Conservation (phyloP, 1,284 basidiomycete species). For the Irpex rosettiformis region DNA sequence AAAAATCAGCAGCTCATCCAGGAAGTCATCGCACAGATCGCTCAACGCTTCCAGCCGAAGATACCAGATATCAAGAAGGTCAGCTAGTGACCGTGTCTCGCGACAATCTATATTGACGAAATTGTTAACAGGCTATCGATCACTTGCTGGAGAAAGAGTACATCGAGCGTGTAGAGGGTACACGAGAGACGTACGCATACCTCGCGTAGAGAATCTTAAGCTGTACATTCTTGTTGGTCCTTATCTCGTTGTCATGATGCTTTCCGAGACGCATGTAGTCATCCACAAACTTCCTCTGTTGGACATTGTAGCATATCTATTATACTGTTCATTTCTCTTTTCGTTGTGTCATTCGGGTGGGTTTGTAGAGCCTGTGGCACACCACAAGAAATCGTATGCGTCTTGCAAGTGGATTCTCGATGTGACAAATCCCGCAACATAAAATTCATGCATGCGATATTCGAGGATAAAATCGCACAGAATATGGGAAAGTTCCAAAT, state of each 20-base stretch:
- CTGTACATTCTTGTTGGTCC: not conserved
- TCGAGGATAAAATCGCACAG: no score
- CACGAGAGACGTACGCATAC: slow-evolving; percentile 76
- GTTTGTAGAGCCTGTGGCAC: no score
- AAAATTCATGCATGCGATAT: no score
- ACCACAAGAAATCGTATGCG: no score
- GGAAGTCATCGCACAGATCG: slow-evolving; percentile 92
- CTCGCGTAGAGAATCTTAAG: slow-evolving; percentile 46
- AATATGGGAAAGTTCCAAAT: no score
- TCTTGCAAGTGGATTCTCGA: no score
- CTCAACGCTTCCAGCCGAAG: slow-evolving; percentile 85
- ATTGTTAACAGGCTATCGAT: slow-evolving; percentile 79
- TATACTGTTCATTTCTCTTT: not conserved
- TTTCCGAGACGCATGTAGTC: not conserved
- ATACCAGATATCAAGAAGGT: slow-evolving; percentile 93
- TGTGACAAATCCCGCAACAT: no score
- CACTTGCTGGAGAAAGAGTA: slow-evolving; percentile 97
- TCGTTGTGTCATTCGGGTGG: not conserved
- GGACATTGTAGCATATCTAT: slow-evolving; percentile 15
- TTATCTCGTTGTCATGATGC: not conserved
- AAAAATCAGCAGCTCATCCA: slow-evolving; percentile 94
- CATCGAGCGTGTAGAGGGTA: slow-evolving; percentile 87
- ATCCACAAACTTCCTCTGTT: not conserved
- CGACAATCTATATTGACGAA: not conserved
- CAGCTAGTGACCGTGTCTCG: slow-evolving; percentile 11